Base-by-base conservation (phyloP, 2,329 filamentous ascomycete genomes). In the Ambrosiella xylebori region DNA sequence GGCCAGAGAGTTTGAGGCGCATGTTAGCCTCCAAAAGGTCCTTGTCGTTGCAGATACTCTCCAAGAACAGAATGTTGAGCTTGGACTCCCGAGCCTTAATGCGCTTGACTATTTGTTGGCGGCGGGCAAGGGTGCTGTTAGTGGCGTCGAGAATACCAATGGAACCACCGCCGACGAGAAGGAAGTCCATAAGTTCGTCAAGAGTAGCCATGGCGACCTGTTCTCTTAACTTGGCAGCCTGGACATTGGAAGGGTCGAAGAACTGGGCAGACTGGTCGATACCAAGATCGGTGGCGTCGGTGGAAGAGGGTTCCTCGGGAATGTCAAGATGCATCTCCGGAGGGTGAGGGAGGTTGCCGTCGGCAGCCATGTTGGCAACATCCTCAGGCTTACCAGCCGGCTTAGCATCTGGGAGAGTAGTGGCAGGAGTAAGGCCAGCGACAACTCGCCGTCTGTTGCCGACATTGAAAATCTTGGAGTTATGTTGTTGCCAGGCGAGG, bases 61-160 rank as follows among this genome's bases (percentile, higher is more conserved):
- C 93, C 36, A 98, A 85, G 68, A 97, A 98, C 9, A 98, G 75
- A 15, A 98, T 88, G 38, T 91, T 91, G 19, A 98, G 76, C 61
- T 87, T 86, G 1, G 91, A 89, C 64, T 94, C 91, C 56, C 87
- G 80, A 56, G 82, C 74, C 65, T 87, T 86, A 65, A 97, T 88
- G 63, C 82, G 85, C 61, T 91, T 80, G 65, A 95, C 88, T 58
- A 98, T 79, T 35, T 86, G 78, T 69, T 91, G 84, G 54, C 93
- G 81, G 41, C 93, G 84, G 62, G 88, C 80, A 54, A 95, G 77
- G 0, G 93, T 98, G 72, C 90, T 96, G 73, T 98, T 98, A 7
- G 93, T 98, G 7, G 93, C 93, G 70, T 98, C 93, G 11, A 98
- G 80, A 62, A 98, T 97, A 41, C 93, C 93, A 8, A 97, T 88